A percentile compares a stretch with the other conserved stretches of the same genome.
Evolutionary conservation across 495 filamentous ascomycete species (phyloP).

Genomic region (Immersiella caudata): DNA sequence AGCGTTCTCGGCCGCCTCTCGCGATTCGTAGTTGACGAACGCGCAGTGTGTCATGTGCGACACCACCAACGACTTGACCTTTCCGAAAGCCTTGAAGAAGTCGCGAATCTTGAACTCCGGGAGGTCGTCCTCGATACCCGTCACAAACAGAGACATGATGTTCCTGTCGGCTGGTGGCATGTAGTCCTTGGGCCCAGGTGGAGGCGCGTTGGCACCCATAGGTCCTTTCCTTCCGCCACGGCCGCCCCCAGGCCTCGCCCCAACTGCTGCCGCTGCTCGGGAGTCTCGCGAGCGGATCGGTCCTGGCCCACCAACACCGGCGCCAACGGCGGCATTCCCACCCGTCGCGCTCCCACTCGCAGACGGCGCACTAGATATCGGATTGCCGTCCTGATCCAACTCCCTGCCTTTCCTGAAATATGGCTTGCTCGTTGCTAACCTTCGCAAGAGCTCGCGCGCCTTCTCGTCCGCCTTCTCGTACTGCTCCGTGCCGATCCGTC

Average conservation of each 20-base stretch:
- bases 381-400: slow-evolving; percentile 57
- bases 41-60: slow-evolving; percentile 96
- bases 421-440: slow-evolving; percentile 87
- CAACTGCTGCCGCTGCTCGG: slow-evolving; percentile 54
- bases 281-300: slow-evolving; percentile 72
- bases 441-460: slow-evolving; percentile 80
- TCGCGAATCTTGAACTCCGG: slow-evolving; percentile 88
- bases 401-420: slow-evolving; percentile 86
- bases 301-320: slow-evolving; percentile 55
- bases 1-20: slow-evolving; percentile 81
- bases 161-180: slow-evolving; percentile 78
- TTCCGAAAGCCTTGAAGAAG: slow-evolving; percentile 86
- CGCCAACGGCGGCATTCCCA: slow-evolving; percentile 50
- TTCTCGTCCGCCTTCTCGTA: slow-evolving; percentile 98
- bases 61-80: slow-evolving; percentile 86
- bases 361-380: slow-evolving; percentile 41
- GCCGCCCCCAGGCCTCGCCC: slow-evolving; percentile 37
- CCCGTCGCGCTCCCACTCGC: slow-evolving; percentile 43
- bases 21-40: slow-evolving; percentile 87
- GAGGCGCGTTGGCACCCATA: slow-evolving; percentile 69
- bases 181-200: slow-evolving; percentile 80
- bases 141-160: slow-evolving; percentile 90
- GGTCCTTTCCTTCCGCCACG: slow-evolving; percentile 53
- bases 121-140: slow-evolving; percentile 93
- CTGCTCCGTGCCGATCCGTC: slow-evolving; percentile 71